A percentile compares a stretch with the other conserved stretches of the same genome.
Conservation (phyloP, 225 moss, liverwort and hornwort species). For the Sphagnum contortum region DNA sequence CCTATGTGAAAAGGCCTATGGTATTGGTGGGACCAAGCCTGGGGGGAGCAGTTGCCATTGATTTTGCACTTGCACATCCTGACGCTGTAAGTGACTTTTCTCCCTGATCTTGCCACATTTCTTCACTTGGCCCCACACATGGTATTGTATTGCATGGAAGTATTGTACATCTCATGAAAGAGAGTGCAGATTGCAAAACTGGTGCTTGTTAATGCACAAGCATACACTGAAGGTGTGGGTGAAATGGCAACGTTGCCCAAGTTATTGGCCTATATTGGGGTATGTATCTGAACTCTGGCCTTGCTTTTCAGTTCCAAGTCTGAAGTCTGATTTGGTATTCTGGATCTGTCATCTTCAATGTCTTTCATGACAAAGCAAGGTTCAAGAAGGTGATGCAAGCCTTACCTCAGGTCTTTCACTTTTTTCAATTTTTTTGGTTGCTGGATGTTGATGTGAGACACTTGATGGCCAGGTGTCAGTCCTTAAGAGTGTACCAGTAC, state of each 20-base stretch:
- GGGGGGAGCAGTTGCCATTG: constrained; percentile 88
- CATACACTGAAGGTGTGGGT: constrained; percentile 77
- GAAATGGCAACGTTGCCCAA: constrained; percentile 74
- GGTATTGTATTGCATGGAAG: too few species aligned
- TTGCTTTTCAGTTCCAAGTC: not conserved
- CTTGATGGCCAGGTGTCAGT: constrained; percentile 60
- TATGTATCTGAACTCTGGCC: constrained; percentile 9
- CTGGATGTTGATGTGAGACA: not conserved
- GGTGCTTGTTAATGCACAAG: constrained; percentile 83
- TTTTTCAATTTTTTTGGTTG: not conserved
- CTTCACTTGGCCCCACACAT: not conserved
- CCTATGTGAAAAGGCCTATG: constrained; percentile 73
- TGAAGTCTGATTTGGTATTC: not conserved
- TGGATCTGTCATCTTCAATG: too few species aligned
- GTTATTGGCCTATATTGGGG: constrained; percentile 82
- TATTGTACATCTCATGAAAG: too few species aligned
- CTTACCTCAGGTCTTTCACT: not conserved
- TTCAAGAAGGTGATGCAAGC: too few species aligned
- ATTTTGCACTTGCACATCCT: constrained; percentile 38
- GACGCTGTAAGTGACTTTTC: constrained; percentile 1
- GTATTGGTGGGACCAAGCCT: constrained; percentile 89
- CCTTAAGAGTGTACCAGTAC: constrained; percentile 77
- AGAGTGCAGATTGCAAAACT: constrained; percentile 70
- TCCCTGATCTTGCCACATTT: not conserved
- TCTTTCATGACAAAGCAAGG: too few species aligned